Conservation (phyloP, 2,329 filamentous ascomycete genomes). For the Penicillium sp. region DNA sequence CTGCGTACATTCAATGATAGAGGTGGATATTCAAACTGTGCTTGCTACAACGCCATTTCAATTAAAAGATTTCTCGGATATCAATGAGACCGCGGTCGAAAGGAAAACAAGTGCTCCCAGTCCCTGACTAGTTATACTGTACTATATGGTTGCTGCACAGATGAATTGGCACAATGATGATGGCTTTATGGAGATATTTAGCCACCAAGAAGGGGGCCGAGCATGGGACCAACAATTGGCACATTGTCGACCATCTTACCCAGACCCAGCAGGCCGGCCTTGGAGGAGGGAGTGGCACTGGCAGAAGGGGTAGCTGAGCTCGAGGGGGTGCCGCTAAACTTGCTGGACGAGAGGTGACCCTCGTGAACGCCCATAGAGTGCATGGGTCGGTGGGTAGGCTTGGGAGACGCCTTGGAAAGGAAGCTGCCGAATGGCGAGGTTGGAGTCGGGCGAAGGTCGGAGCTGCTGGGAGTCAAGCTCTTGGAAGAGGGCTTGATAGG, state of each 20-base stretch:
- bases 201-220: constrained; percentile 6
- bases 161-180: not conserved
- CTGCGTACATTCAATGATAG: constrained; percentile 1
- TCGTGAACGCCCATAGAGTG: constrained; percentile 1
- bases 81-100: constrained; percentile 6
- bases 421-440: not conserved
- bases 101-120: constrained; percentile 1
- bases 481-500: not conserved
- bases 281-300: not conserved
- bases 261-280: not conserved
- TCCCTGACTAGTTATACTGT: constrained; percentile 7
- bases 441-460: not conserved
- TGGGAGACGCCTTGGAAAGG: not conserved
- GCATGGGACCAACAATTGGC: not conserved
- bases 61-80: constrained; percentile 17
- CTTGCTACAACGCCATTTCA: constrained; percentile 2
- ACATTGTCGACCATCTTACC: not conserved
- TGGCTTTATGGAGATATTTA: not conserved
- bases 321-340: not conserved
- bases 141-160: constrained; percentile 5
- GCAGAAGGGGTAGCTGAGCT: constrained; percentile 12
- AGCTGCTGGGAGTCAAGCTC: not conserved
- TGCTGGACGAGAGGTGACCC: constrained; percentile 4
- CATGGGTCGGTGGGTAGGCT: not conserved
- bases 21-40: not conserved